Evolutionary conservation across 179 eudicot species (phyloP), one percentile per base, ranked within the genome.

Genomic region (Sideroxylon spinosum): DNA sequence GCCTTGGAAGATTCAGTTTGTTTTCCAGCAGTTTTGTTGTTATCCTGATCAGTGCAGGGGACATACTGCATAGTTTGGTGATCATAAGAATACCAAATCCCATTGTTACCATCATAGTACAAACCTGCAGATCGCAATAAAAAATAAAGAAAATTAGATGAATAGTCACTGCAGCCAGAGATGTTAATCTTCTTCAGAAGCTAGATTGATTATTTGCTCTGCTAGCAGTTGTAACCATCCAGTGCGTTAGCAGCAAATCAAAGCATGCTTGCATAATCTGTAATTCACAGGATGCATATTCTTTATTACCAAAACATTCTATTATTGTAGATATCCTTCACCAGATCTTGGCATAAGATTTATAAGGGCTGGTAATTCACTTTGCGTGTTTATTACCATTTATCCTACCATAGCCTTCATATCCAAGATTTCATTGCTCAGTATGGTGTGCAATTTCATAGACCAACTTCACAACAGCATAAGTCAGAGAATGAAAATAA

Each of bases 21-120:
- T 74, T 85, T 88, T 49, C 82, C 98, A 19, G 83, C 61, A 62
- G 85, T 74, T 79, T 82, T 89, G 56, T 71, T 81, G 53, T 84
- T 86, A 77, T 84, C 87, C 81, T 93, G 97, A 75, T 91, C 92
- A 52, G 87, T 73, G 83, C 95, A 93, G 63, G 98, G 97, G 44
- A 87, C 82, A 84, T 95, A 95, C 75, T 93, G 97, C 85, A 89
- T 95, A 80, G 89, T 88, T 68, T 90, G 87, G 23, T 91, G 85
- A 91, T 95, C 99, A 77, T 75, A 95, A 49, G 97, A 63, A 80
- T 95, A 95, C 99, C 99, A 95, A 26, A 89, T 78, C 48, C 97
- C 98, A 80, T 87, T 90, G 84, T 95, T 95, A 59, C 99, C 99
- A 78, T 95, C 99, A 78, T 95, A 95, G 77, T 95, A 95, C 65